Base-by-base conservation (phyloP, 1,284 basidiomycete species). In the Anthracocystis panici-leucophaei region DNA sequence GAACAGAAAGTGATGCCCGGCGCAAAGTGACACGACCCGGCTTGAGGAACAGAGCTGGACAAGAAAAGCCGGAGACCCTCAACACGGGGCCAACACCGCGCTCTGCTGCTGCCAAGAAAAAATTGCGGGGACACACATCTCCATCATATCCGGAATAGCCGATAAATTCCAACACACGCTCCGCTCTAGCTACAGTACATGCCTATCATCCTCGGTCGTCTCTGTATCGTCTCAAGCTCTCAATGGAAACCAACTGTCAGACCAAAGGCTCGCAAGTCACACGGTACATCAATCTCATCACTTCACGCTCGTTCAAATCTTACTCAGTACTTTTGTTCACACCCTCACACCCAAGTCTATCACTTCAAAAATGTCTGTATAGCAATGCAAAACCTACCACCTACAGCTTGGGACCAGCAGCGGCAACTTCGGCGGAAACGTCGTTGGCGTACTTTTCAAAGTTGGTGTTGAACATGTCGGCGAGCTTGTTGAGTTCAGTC, bases 401-500 rank as follows among this genome's bases (percentile, higher is more conserved):
- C 56, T 57, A 68, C 20, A 56, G 57, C 63, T 59, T 73, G 42
- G 83, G 83, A 45, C 83, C 83, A 45, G 83, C 83, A 29, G 70
- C 57, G 44, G 78, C 72, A 42, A 84, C 83, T 41, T 80, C 80
- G 44, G 72, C 65, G 14, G 65, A 65, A 48, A 84, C 83, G 61
- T 84, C 80, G 64, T 74, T 70, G 55, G 72, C 78, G 66, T 83
- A 83, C 78, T 82, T 84, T 57, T 71, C 71, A 60, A 84, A 84
- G 62, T 82, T 83, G 60, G 79, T 81, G 52, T n/a, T 71, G 75
- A 84, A 84, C 83, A 84, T 84, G 41, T 79, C 81, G 42, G 79
- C 80, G n/a, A 84, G 73, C 72, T 83, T 84, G 73, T 82, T 81
- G 57, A 84, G 50, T 71, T 84, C 82, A 44, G 54, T 45, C 53